Evolutionary conservation across 768 basidiomycete genomes (phyloP), one percentile per base, ranked within the genome.

Genomic region (Leucocoprinus birnbaumii): DNA sequence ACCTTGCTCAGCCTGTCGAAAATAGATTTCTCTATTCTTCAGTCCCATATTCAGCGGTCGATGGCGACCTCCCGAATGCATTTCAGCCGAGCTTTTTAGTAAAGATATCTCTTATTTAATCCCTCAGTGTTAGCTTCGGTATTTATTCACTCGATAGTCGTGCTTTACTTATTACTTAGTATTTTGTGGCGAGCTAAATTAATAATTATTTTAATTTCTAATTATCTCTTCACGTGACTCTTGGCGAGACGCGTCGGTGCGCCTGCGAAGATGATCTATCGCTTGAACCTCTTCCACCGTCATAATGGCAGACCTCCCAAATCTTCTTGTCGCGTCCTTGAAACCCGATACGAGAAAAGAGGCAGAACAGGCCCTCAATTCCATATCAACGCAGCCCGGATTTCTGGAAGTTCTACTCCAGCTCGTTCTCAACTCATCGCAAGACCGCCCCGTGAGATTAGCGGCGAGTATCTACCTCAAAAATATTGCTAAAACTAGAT

Each of bases 381-480:
- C 78, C 22, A 76, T 87, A 60, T 89, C 90, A 59, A 56, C 70
- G 4, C 89, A 94, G 62, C 79, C 80, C 2, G 89, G 88, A 9
- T 99, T 98, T 70, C 78, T 94, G 11, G 73, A 82, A 2, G 80
- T 87, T 64, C 82, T 98, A 21, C 83, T 98, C 22, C 71, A 78
- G 25, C 84, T 98, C 59, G 84, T 93, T 58, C 83, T 93, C 58
- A 80, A 90, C 58, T 68, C 80, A n/a, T 68, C 76, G 10, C 78
- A 82, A 58, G 82, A 88, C 66, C 83, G 84, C 62, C 73, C 89
- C 0, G 81, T 90, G 27, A 75, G 94, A 64, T 84, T 96, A 52
- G 84, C 93, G 1, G 95, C 85, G 2, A 87, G 89, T 49, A 86
- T 98, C 31, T 94, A 90, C 72, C 85, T 97, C 61, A 98, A 98